These are phyloP conservation scores for Aureobasidium vineae DNA, from an alignment of 2,329 filamentous ascomycete species.

Conservation along the genomic window DNA sequence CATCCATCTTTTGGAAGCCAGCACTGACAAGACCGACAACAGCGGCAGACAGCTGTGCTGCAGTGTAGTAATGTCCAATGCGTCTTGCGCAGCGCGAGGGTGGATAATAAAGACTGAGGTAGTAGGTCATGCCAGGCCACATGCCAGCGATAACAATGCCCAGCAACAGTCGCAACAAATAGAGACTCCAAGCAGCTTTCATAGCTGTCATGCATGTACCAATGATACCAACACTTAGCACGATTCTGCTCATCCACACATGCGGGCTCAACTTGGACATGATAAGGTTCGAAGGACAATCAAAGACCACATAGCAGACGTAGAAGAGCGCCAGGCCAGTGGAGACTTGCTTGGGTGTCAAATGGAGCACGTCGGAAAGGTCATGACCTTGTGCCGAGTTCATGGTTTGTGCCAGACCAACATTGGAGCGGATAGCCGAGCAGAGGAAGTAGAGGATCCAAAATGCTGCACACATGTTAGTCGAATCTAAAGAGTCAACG, in stretches of 20 bases:
- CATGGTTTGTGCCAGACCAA: conserved; percentile 94
- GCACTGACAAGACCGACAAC: conserved; percentile 88
- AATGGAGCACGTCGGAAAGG: conserved; percentile 66
- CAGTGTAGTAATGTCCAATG: conserved; percentile 87
- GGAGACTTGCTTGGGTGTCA: conserved; percentile 74
- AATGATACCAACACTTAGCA: conserved; percentile 80
- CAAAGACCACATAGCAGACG: conserved; percentile 86
- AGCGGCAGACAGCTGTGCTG: conserved; percentile 81
- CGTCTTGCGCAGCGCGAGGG: conserved; percentile 81
- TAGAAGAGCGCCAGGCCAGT: conserved; percentile 87
- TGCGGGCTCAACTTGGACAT: conserved; percentile 84
- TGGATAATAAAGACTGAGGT: conserved; percentile 87
- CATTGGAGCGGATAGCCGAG: conserved; percentile 87
- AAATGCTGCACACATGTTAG: conserved; percentile 58
- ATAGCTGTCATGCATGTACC: conserved; percentile 82
- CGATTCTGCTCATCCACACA: conserved; percentile 89
- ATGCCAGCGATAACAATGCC: conserved; percentile 87
- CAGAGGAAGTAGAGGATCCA: conserved; percentile 91
- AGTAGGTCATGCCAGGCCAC: conserved; percentile 96
- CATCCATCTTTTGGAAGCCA: conserved; percentile 90
- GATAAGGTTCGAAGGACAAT: conserved; percentile 81
- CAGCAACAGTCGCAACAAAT: conserved; percentile 79
- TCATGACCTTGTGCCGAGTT: conserved; percentile 69
- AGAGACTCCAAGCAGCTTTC: conserved; percentile 78
- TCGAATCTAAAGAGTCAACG: background rate